phyloP scores from a whole-genome alignment of 495 filamentous ascomycete genomes.

The Lophiotrema nucula region DNA sequence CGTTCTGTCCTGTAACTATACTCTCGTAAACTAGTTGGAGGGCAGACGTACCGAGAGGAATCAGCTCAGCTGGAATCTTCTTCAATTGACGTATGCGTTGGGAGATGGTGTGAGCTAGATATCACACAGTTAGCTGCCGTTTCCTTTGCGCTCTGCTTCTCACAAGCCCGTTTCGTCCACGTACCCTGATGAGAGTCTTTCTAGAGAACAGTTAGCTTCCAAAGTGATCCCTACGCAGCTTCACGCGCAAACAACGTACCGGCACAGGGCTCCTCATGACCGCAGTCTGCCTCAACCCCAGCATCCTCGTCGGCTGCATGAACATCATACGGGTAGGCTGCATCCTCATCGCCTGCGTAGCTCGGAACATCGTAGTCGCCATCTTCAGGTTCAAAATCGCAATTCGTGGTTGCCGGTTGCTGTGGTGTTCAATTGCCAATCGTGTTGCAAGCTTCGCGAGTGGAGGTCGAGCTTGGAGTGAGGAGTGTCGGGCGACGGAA shows the following conservation, averaged over 20 bases:
- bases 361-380: constrained; percentile 20
- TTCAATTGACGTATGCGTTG: constrained; percentile 86
- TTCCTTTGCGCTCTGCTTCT: no score
- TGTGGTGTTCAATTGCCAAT: no score
- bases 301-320: constrained; percentile 51
- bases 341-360: constrained; percentile 51
- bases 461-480: neutral
- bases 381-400: no score
- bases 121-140: constrained; percentile 10
- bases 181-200: no score
- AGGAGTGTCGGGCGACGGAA: neutral
- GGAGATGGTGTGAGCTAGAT: constrained; percentile 89
- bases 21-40: no score
- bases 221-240: constrained; percentile 37
- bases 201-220: no score
- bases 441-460: no score
- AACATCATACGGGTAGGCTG: constrained; percentile 60
- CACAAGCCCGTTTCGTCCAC: no score
- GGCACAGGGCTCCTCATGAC: constrained; percentile 75
- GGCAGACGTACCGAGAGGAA: constrained; percentile 84
- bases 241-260: constrained; percentile 57
- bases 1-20: no score
- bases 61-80: constrained; percentile 89
- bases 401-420: no score
- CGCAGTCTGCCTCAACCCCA: constrained; percentile 49